Conservation (phyloP, 805 yeast species). For the Wickerhamiella lipophila region DNA sequence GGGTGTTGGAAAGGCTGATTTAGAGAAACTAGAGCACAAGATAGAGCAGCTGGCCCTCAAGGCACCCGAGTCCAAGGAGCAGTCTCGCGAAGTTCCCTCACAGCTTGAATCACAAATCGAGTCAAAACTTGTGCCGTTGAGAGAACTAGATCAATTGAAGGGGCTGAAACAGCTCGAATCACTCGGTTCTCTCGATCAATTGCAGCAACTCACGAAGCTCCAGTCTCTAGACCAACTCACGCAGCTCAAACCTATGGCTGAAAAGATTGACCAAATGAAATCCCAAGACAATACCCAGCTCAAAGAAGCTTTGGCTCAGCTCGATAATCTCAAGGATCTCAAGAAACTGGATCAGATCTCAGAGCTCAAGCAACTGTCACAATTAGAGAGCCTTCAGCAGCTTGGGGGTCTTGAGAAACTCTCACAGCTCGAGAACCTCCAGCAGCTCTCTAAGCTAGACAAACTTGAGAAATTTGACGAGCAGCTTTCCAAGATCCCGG, state of each 20-base stretch:
- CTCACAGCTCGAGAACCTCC: not conserved
- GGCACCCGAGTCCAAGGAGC: not conserved
- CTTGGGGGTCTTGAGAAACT: conserved; percentile 9
- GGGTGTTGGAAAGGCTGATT: not conserved
- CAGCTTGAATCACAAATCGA: not conserved
- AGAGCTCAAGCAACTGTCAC: conserved; percentile 9
- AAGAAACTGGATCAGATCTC: conserved; percentile 12
- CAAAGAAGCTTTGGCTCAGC: conserved; percentile 1
- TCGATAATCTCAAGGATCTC: conserved; percentile 3
- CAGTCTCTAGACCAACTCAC: not conserved
- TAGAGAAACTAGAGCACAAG: not conserved
- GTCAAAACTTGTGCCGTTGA: conserved; percentile 6
- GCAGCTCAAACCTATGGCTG: conserved; percentile 9
- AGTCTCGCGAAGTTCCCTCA: no score
- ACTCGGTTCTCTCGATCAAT: not conserved
- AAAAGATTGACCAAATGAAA: conserved; percentile 2
- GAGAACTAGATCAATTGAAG: conserved; percentile 8
- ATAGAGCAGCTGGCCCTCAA: not conserved
- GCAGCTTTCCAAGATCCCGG: no score
- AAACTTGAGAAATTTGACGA: no score
- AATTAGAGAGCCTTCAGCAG: conserved; percentile 7
- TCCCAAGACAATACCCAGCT: not conserved
- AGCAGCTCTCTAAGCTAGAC: no score
- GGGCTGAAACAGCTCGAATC: conserved; percentile 8
- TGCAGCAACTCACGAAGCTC: not conserved